Conservation (phyloP, 768 basidiomycete genomes). For the Strobilomyces confusus region DNA sequence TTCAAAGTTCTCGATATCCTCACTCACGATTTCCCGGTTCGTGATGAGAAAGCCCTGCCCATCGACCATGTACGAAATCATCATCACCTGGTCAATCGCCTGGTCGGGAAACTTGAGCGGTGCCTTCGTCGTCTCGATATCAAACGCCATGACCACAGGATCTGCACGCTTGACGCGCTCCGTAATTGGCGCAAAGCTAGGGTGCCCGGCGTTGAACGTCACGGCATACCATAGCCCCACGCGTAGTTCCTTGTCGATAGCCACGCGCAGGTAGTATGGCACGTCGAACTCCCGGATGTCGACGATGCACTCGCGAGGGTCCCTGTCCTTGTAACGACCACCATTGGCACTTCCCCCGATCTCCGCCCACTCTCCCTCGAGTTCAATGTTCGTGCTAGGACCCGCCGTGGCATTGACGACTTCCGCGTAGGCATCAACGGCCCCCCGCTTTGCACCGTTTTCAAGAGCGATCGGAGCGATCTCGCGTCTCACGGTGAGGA, state of each 20-base stretch:
- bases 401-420: slow-evolving; percentile 78
- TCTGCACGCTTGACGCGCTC: slow-evolving; percentile 97
- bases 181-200: slow-evolving; percentile 61
- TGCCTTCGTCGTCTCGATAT: slow-evolving; percentile 99
- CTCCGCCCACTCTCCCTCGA: slow-evolving; percentile 62
- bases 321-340: slow-evolving; percentile 51
- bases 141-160: slow-evolving; percentile 97
- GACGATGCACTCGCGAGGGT: slow-evolving; percentile 89
- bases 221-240: slow-evolving; percentile 98
- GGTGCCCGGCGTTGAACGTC: slow-evolving; percentile 76
- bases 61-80: slow-evolving; percentile 99
- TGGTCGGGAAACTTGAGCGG: slow-evolving; percentile 99
- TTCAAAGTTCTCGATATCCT: slow-evolving; percentile 98
- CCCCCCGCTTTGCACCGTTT: slow-evolving; percentile 89
- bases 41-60: slow-evolving; percentile 97
- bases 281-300: slow-evolving; percentile 97
- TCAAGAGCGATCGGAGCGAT: slow-evolving; percentile 84
- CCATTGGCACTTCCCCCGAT: slow-evolving; percentile 38
- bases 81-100: slow-evolving; percentile 97
- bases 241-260: slow-evolving; percentile 96
- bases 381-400: slow-evolving; percentile 61
- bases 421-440: slow-evolving; percentile 97
- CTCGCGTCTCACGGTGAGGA: slow-evolving; percentile 83
- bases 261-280: slow-evolving; percentile 96
- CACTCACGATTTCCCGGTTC: slow-evolving; percentile 94